A percentile compares a stretch with the other conserved stretches of the same genome.
Evolutionary conservation across 768 basidiomycete species (phyloP).

Genomic region (Russula griseocarnosa): DNA sequence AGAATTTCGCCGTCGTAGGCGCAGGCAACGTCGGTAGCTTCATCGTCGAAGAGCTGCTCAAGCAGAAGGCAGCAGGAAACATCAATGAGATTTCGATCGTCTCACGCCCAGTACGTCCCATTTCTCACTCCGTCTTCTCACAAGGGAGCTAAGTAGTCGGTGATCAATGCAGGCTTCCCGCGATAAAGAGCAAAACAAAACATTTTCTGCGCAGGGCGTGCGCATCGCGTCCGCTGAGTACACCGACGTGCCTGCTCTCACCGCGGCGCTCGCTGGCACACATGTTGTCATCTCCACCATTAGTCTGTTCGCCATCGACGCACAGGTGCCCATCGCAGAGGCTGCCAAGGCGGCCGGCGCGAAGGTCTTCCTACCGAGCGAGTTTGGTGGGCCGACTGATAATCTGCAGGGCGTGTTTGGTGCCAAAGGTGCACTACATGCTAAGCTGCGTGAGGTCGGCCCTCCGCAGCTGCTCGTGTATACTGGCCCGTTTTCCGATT

Average conservation of each 20-base stretch:
- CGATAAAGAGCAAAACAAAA: slow-evolving; percentile 13
- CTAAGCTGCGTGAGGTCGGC: slow-evolving; percentile 22
- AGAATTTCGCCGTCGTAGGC: slow-evolving; percentile 24
- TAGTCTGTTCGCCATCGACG: slow-evolving; percentile 3
- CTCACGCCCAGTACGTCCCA: slow-evolving; percentile 23
- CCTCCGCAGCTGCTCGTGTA: slow-evolving; percentile 27
- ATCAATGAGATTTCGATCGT: slow-evolving; percentile 21
- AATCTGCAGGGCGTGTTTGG: slow-evolving; percentile 10
- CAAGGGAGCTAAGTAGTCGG: not conserved
- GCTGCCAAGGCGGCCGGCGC: slow-evolving; percentile 29
- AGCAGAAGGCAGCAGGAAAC: slow-evolving; percentile 20
- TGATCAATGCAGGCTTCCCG: slow-evolving; percentile 6
- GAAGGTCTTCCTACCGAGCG: slow-evolving; percentile 28
- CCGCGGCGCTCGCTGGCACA: slow-evolving; percentile 19
- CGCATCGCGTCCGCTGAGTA: slow-evolving; percentile 17
- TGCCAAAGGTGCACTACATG: slow-evolving; percentile 19
- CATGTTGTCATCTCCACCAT: slow-evolving; percentile 28
- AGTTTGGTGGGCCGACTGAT: slow-evolving; percentile 32
- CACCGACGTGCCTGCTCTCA: slow-evolving; percentile 19
- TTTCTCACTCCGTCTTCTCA: not conserved
- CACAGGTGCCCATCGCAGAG: slow-evolving; percentile 23
- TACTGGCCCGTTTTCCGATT: slow-evolving; percentile 27
- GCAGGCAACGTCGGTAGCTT: slow-evolving; percentile 26
- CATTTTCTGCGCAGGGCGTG: slow-evolving; percentile 22
- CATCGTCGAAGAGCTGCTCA: slow-evolving; percentile 27